phyloP scores from a whole-genome alignment of 768 basidiomycete species.

The Trametes coccinea region DNA sequence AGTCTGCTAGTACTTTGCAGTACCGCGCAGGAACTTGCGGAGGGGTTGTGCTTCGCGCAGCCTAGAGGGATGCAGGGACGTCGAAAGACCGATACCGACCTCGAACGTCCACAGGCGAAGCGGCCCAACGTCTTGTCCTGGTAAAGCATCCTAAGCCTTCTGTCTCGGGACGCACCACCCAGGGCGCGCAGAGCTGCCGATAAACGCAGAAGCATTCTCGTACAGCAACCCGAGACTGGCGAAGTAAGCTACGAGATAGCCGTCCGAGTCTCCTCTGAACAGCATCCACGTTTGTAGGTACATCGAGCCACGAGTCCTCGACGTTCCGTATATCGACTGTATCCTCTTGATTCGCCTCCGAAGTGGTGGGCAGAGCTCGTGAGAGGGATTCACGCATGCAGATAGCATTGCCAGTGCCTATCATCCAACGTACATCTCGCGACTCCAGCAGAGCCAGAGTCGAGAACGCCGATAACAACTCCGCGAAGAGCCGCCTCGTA shows the following conservation, averaged over 20 bases:
- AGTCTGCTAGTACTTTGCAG: not conserved
- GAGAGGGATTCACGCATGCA: slow-evolving; percentile 1
- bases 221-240: slow-evolving; percentile 7
- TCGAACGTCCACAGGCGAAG: slow-evolving; percentile 19
- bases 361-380: not conserved
- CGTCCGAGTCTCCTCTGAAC: not conserved
- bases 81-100: slow-evolving; percentile 9
- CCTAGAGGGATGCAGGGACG: slow-evolving; percentile 12
- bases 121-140: slow-evolving; percentile 11
- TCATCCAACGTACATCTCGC: slow-evolving; percentile 20
- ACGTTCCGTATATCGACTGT: not conserved
- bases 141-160: slow-evolving; percentile 11
- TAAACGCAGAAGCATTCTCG: slow-evolving; percentile 21
- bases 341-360: not conserved
- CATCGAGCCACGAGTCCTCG: not conserved
- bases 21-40: slow-evolving; percentile 8
- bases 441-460: slow-evolving; percentile 2
- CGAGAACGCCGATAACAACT: slow-evolving; percentile 19
- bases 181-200: slow-evolving; percentile 16
- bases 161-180: slow-evolving; percentile 10
- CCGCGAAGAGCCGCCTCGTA: slow-evolving; percentile 17
- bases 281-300: not conserved
- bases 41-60: slow-evolving; percentile 11
- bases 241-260: slow-evolving; percentile 1
- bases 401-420: slow-evolving; percentile 16